Conservation (phyloP, 2,329 filamentous ascomycete species). For the Cercospora zeina region DNA sequence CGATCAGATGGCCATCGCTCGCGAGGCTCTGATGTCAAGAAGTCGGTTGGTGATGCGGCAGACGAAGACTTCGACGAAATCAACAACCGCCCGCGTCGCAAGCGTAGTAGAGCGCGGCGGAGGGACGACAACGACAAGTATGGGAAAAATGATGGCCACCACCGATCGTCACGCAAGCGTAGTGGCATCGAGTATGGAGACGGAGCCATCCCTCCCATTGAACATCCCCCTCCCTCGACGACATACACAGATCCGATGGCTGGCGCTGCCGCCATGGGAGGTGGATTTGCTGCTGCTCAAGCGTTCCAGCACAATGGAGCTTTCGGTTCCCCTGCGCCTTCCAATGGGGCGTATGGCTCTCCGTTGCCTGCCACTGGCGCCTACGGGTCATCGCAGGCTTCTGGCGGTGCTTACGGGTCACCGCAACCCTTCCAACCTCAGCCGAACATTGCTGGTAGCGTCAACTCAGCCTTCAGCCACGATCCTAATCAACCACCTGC, state of each 20-base stretch:
- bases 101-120: conserved; percentile 25
- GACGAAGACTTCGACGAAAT: conserved; percentile 32
- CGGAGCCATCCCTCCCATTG: conserved; percentile 21
- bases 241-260: conserved; percentile 13
- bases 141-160: conserved; percentile 29
- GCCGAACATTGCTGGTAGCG: conserved; percentile 16
- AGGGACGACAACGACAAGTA: conserved; percentile 33
- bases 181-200: conserved; percentile 23
- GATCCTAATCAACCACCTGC: conserved; percentile 17
- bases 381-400: conserved; percentile 15
- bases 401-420: conserved; percentile 15
- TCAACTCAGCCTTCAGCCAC: conserved; percentile 14
- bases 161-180: conserved; percentile 17
- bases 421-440: conserved; percentile 20
- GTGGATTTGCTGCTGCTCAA: conserved; percentile 20
- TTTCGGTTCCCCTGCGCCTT: conserved; percentile 4
- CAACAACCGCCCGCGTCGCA: conserved; percentile 30
- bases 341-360: conserved; percentile 10
- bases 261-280: conserved; percentile 21
- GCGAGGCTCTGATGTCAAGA: conserved; percentile 16
- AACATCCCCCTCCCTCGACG: conserved; percentile 14
- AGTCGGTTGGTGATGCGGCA: conserved; percentile 33
- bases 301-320: conserved; percentile 17
- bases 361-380: conserved; percentile 8
- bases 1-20: conserved; percentile 27